These are phyloP conservation scores for Hermanozyma aechmeae DNA, from an alignment of 805 yeast species.

Conservation along the genomic window DNA sequence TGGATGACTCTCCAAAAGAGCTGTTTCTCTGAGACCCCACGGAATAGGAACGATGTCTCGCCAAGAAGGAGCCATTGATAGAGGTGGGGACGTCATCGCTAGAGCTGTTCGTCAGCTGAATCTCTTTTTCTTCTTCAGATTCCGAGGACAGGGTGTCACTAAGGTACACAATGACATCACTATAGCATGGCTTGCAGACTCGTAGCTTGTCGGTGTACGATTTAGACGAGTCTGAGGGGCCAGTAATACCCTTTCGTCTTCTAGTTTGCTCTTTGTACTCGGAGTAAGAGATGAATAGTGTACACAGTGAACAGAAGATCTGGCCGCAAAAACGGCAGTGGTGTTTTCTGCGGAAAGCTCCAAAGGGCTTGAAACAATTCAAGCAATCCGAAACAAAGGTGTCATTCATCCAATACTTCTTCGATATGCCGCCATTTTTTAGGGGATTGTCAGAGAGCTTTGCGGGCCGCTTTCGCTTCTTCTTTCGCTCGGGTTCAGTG, in stretches of 20 bases:
- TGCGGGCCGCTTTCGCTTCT: conserved; percentile 19
- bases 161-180: conserved; percentile 57
- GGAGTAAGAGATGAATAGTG: conserved; percentile 56
- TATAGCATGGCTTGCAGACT: conserved; percentile 69
- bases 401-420: conserved; percentile 95
- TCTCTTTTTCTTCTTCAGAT: conserved; percentile 9
- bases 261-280: conserved; percentile 32
- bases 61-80: conserved; percentile 15
- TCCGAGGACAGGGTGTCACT: conserved; percentile 53
- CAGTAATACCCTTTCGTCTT: background rate
- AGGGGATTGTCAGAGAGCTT: conserved; percentile 31
- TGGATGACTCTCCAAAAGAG: conserved; percentile 7
- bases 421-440: conserved; percentile 46
- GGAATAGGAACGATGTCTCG: conserved; percentile 20
- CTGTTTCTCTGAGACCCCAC: conserved; percentile 16
- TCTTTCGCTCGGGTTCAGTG: conserved; percentile 10
- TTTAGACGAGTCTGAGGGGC: too few relatives aligned
- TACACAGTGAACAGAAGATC: conserved; percentile 81
- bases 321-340: conserved; percentile 96
- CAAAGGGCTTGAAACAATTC: conserved; percentile 69
- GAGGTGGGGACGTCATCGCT: conserved; percentile 13
- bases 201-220: conserved; percentile 62
- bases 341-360: conserved; percentile 83
- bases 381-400: conserved; percentile 85
- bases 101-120: conserved; percentile 5